These are phyloP conservation scores for Corchorus capsularis DNA, from an alignment of 345 rosid species.

Conservation along the genomic window DNA sequence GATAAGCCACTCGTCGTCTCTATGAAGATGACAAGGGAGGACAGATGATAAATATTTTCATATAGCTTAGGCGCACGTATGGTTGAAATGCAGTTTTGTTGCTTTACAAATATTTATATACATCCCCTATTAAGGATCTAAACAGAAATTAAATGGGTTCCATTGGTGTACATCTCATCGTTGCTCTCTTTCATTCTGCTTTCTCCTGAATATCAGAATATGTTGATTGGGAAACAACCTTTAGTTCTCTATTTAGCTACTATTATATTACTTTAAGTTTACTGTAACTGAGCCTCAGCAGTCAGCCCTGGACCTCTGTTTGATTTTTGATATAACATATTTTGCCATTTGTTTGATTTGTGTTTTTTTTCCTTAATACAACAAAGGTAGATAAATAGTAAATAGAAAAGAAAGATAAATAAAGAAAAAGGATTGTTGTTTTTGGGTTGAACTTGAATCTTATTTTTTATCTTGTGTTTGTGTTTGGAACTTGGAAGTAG, in stretches of 20 bases:
- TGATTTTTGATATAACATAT: too few species aligned
- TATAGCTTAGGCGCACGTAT: not conserved
- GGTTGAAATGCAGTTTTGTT: constrained; percentile 9
- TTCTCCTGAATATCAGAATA: not conserved
- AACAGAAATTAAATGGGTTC: not conserved
- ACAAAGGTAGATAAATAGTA: too few species aligned
- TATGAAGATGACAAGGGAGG: not conserved
- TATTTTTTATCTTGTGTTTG: too few species aligned
- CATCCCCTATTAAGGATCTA: not conserved
- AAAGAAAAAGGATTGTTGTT: too few species aligned
- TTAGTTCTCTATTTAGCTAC: too few species aligned
- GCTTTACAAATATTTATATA: not conserved
- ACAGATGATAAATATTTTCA: not conserved
- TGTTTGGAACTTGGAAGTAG: too few species aligned
- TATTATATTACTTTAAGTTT: not conserved
- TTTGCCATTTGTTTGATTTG: too few species aligned
- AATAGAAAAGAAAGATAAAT: too few species aligned
- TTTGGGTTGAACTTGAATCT: too few species aligned
- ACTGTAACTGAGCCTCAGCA: not conserved
- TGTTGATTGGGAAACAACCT: not conserved
- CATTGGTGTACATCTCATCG: not conserved
- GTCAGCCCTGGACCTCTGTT: not conserved
- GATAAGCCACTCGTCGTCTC: not conserved
- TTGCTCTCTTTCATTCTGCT: not conserved
- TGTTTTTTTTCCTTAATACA: too few species aligned